phyloP scores from a whole-genome alignment of 129 eudicot genomes.

The Pulicaria dysenterica region DNA sequence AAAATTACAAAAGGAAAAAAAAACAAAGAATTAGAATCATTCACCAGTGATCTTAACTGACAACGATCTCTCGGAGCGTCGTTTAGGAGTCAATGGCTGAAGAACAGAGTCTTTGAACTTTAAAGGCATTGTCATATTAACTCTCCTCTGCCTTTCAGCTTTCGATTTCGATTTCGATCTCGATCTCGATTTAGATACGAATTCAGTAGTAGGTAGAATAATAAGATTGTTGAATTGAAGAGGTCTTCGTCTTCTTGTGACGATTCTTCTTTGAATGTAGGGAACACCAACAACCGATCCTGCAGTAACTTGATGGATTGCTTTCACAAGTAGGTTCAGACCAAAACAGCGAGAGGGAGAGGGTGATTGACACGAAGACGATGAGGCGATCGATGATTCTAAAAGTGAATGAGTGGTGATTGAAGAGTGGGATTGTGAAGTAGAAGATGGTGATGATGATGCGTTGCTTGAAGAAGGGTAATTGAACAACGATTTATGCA shows the following conservation, averaged over 20 bases:
- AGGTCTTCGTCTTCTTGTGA: conserved; percentile 33
- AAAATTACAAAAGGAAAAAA: neutral
- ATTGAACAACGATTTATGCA: conserved; percentile 17
- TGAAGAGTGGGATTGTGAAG: conserved; percentile 35
- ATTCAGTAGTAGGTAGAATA: conserved; percentile 19
- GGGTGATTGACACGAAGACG: conserved; percentile 24
- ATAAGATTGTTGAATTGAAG: conserved; percentile 33
- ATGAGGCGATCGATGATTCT: conserved; percentile 26
- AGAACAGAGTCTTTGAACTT: conserved; percentile 47
- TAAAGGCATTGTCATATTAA: conserved; percentile 33
- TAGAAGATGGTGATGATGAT: conserved; percentile 21
- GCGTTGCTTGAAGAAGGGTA: conserved; percentile 21
- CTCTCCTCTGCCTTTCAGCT: conserved; percentile 33
- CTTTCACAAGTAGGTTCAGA: conserved; percentile 77
- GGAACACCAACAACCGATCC: conserved; percentile 68
- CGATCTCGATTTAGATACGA: conserved; percentile 24
- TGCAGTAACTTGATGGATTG: conserved; percentile 57
- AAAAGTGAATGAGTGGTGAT: conserved; percentile 34
- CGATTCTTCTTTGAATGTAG: conserved; percentile 55
- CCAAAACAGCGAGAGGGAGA: conserved; percentile 51
- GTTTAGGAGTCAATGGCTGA: conserved; percentile 33
- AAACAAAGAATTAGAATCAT: conserved; percentile 2
- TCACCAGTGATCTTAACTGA: conserved; percentile 18
- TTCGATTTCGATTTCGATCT: conserved; percentile 15
- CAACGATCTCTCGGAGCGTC: conserved; percentile 22